Evolutionary conservation across 2,329 filamentous ascomycete genomes (phyloP).

Genomic region (Trichoderma sp.): DNA sequence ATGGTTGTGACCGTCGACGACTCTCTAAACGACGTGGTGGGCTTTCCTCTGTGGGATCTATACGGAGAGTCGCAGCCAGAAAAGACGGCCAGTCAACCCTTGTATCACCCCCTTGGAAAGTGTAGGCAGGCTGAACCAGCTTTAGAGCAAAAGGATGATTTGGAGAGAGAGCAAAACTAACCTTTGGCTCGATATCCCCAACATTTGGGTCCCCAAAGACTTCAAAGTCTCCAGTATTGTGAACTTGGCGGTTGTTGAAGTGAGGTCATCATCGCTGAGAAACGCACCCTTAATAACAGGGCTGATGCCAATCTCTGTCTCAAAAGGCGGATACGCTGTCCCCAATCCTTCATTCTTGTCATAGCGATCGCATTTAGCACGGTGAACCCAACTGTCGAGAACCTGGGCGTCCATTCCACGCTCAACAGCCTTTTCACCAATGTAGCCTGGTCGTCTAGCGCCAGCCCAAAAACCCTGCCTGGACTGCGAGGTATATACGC

Average conservation of each 20-base stretch:
- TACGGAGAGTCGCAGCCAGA: not conserved
- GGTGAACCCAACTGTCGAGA: not conserved
- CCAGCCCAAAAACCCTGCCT: slow-evolving; percentile 75
- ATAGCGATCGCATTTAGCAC: not conserved
- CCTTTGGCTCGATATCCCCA: too few relatives aligned
- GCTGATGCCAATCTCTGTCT: too few relatives aligned
- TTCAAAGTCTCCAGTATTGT: too few relatives aligned
- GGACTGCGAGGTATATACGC: slow-evolving; percentile 78
- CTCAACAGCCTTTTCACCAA: slow-evolving; percentile 42
- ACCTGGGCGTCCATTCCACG: slow-evolving; percentile 18
- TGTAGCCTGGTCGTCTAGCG: slow-evolving; percentile 61
- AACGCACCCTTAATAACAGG: too few relatives aligned
- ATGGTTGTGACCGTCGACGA: slow-evolving; percentile 28
- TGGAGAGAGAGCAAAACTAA: too few relatives aligned
- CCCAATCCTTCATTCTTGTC: not conserved
- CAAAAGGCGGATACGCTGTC: too few relatives aligned
- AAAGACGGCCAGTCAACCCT: slow-evolving; percentile 12
- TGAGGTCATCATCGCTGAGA: too few relatives aligned
- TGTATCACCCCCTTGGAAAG: not conserved
- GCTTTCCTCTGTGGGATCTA: slow-evolving; percentile 27
- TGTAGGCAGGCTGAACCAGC: too few relatives aligned
- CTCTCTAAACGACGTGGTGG: slow-evolving; percentile 22
- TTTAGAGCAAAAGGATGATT: too few relatives aligned
- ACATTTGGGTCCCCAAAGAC: too few relatives aligned
- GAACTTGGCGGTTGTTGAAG: too few relatives aligned